Evolutionary conservation across 2,329 filamentous ascomycete genomes (phyloP), one percentile per base, ranked within the genome.

Genomic region (Ophiocordyceps australis): DNA sequence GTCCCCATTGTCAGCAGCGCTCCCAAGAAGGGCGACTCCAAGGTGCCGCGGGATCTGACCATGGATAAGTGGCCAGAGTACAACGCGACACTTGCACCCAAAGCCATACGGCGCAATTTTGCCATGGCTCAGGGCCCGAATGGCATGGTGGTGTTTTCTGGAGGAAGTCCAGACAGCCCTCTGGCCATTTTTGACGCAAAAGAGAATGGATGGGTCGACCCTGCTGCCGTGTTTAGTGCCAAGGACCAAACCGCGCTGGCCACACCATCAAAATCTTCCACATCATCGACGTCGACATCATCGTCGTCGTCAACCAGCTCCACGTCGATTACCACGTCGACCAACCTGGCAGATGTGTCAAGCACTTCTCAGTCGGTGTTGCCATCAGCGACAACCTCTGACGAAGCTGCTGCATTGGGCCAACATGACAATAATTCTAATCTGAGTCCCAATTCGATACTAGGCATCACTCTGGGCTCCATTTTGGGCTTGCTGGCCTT

Each of bases 381-480:
- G n/a, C n/a, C n/a, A n/a, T n/a, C n/a, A n/a, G n/a, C n/a, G n/a
- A n/a, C n/a, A n/a, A n/a, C n/a, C n/a, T n/a, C n/a, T n/a, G n/a
- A n/a, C n/a, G n/a, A 9, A 10, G 11, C 18, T 14, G 30, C 13
- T 14, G 17, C n/a, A 23, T 15, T 10, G 12, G 17, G n/a, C 22
- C 26, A 24, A 20, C 14, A 42, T 32, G 35, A 39, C 15, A 32
- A 45, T 14, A 39, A 35, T 32, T 45, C 45, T 30, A 48, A 40
- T n/a, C 34, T 47, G 25, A 42, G 46, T 30, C 42, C 55, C 43
- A 55, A 62, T 49, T 36, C 70, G 7, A 75, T 93, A 16, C 62
- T 94, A 2, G 85, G 80, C 18, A 79, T 80, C 26, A 79, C 79
- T 0, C 61, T 95, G 1, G 83, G 85, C 9, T 72, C 74, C n/a